phyloP scores from a whole-genome alignment of 305 asterid genomes.

The Fraxinus latifolia region DNA sequence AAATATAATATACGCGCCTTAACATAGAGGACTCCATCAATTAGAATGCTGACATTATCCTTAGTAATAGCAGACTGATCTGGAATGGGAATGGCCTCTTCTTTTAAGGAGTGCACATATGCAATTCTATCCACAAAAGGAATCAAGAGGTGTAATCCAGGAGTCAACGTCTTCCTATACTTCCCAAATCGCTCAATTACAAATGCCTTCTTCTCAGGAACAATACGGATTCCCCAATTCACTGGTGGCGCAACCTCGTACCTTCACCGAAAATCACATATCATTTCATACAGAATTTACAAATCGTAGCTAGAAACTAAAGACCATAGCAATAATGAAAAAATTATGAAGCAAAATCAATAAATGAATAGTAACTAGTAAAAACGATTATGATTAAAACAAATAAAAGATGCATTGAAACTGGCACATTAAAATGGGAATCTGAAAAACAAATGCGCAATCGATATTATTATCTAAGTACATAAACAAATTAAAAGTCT shows the following conservation, averaged over 20 bases:
- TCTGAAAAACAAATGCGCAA: background rate
- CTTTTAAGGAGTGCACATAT: constrained; percentile 81
- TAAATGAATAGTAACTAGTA: background rate
- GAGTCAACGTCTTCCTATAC: constrained; percentile 69
- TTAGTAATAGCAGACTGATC: constrained; percentile 87
- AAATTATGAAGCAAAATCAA: background rate
- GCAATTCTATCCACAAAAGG: constrained; percentile 86
- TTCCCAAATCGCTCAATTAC: constrained; percentile 86
- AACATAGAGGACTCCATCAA: constrained; percentile 88
- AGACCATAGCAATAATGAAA: background rate
- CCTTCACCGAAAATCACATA: constrained; percentile 29
- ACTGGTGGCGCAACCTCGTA: constrained; percentile 54
- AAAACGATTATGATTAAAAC: background rate
- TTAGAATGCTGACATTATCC: constrained; percentile 78
- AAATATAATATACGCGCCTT: constrained; percentile 40
- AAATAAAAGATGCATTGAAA: background rate
- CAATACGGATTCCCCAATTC: constrained; percentile 89
- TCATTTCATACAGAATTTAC: background rate
- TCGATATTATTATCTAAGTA: background rate
- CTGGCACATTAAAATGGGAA: background rate
- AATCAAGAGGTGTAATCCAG: constrained; percentile 75
- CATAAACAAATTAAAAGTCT: background rate
- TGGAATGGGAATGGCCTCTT: constrained; percentile 76
- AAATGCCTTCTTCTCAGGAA: constrained; percentile 80
- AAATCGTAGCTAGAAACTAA: background rate